Conservation (phyloP, 768 basidiomycete species). For the Tremella fuciformis region DNA sequence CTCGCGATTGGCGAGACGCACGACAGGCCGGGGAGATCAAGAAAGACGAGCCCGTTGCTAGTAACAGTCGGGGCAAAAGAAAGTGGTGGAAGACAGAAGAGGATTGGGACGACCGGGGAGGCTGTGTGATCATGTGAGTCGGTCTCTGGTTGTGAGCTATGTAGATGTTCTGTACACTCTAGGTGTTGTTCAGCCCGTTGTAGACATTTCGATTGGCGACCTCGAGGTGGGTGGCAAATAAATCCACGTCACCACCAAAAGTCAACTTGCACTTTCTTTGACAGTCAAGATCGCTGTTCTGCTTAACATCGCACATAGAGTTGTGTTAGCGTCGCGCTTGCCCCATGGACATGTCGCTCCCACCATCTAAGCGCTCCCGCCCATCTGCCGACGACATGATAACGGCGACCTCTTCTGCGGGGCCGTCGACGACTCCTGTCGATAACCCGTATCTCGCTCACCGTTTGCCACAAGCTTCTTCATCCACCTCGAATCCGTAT, state of each 20-base stretch:
- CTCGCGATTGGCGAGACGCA: not conserved
- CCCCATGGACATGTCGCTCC: constrained; percentile 13
- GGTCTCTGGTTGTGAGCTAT: not conserved
- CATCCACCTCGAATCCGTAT: constrained; percentile 3
- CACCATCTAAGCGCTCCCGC: constrained; percentile 24
- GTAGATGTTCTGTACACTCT: not conserved
- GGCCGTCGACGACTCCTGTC: constrained; percentile 16
- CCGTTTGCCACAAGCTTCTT: constrained; percentile 5
- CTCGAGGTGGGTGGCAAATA: not conserved
- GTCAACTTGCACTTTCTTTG: constrained; percentile 1
- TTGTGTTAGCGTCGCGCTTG: not conserved
- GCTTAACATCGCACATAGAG: not conserved
- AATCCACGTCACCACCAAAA: constrained; percentile 2
- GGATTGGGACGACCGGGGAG: constrained; percentile 2
- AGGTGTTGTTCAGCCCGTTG: too few species aligned
- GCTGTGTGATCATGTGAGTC: constrained; percentile 4
- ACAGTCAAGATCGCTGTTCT: not conserved
- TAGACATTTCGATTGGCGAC: too few species aligned
- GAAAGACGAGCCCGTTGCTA: not conserved
- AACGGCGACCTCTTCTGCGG: constrained; percentile 10
- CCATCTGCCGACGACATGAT: constrained; percentile 5
- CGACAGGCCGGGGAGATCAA: not conserved
- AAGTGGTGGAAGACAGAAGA: constrained; percentile 5
- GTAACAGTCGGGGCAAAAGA: not conserved
- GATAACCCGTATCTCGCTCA: constrained; percentile 49